Conservation (phyloP, 2,329 filamentous ascomycete species). For the Alternaria infectoria region DNA sequence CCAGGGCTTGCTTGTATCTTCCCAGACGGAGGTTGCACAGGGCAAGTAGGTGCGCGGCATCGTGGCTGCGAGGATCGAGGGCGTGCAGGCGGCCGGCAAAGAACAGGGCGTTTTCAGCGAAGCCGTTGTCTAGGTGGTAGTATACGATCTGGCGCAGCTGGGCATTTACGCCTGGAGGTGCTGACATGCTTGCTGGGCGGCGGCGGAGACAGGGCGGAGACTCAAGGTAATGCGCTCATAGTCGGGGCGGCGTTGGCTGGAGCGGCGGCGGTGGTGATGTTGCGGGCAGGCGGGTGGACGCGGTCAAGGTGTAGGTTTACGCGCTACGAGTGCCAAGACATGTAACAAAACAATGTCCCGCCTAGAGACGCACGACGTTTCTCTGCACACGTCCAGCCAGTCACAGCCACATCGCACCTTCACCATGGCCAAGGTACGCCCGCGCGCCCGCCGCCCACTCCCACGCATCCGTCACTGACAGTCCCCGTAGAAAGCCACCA, state of each 20-base stretch:
- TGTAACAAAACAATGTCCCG: background rate
- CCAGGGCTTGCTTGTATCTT: conserved; percentile 84
- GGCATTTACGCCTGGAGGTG: conserved; percentile 61
- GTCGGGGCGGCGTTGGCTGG: background rate
- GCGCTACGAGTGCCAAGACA: background rate
- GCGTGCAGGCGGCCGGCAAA: conserved; percentile 86
- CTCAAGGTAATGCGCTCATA: conserved; percentile 10
- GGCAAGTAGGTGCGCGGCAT: conserved; percentile 82
- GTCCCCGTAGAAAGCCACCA: conserved; percentile 57
- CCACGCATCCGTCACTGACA: conserved; percentile 26
- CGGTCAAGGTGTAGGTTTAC: conserved; percentile 12
- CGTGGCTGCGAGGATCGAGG: conserved; percentile 79
- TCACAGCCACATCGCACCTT: background rate
- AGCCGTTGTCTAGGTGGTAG: conserved; percentile 86
- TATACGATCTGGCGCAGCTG: conserved; percentile 71
- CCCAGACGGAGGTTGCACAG: conserved; percentile 84
- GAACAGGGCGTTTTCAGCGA: conserved; percentile 89
- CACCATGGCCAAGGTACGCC: conserved; percentile 12
- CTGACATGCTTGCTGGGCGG: conserved; percentile 56
- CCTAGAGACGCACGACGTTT: background rate
- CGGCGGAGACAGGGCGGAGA: conserved; percentile 11
- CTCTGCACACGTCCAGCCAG: background rate
- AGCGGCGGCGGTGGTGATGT: conserved; percentile 1
- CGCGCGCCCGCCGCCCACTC: no score
- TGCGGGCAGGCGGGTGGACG: conserved; percentile 10